These are phyloP conservation scores for Millerago galiae DNA, from an alignment of 805 yeast species.

Conservation along the genomic window DNA sequence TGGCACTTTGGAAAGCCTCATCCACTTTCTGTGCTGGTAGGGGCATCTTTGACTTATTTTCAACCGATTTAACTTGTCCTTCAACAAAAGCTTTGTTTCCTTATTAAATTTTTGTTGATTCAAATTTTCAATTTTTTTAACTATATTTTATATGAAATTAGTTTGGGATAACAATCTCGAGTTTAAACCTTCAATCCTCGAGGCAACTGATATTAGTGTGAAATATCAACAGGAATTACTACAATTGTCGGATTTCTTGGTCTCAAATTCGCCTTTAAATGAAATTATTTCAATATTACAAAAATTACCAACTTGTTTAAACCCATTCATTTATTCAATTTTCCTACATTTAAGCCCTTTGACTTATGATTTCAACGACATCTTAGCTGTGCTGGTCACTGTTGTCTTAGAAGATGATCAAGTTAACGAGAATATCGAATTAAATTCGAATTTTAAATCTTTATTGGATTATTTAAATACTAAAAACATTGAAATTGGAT, in stretches of 20 bases:
- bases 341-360: constrained; percentile 3
- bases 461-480: constrained; percentile 1
- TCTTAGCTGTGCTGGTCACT: neutral
- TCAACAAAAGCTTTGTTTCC: no score
- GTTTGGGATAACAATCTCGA: neutral
- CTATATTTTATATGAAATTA: neutral
- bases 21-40: constrained; percentile 3
- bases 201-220: neutral
- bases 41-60: constrained; percentile 2
- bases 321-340: constrained; percentile 1
- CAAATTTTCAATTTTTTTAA: neutral
- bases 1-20: constrained; percentile 4
- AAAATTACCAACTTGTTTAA: neutral
- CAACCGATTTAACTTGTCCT: no score
- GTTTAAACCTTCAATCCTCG: neutral
- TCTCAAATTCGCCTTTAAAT: neutral
- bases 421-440: neutral
- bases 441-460: neutral
- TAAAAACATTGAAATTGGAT: neutral
- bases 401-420: neutral
- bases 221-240: constrained; percentile 1
- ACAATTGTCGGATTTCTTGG: neutral
- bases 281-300: neutral
- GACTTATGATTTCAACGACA: neutral
- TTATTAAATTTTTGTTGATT: neutral